These are phyloP conservation scores for Uncinocarpus reesii DNA, from an alignment of 2,329 filamentous ascomycete genomes.

Conservation along the genomic window DNA sequence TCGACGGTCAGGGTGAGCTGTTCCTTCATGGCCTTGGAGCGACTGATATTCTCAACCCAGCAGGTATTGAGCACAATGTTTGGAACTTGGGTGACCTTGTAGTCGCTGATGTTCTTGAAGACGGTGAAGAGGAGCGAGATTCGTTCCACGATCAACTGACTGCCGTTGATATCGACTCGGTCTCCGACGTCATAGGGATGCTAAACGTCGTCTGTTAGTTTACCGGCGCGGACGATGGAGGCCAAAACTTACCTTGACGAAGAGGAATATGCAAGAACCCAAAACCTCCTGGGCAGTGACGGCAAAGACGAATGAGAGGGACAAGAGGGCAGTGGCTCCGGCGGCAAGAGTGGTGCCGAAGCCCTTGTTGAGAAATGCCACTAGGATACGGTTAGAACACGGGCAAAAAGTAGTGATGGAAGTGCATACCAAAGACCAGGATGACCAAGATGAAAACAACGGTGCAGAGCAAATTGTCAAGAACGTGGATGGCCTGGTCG, in stretches of 20 bases:
- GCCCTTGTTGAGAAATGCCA: constrained; percentile 78
- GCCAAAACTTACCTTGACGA: constrained; percentile 55
- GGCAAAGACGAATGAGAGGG: constrained; percentile 92
- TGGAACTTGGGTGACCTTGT: constrained; percentile 71
- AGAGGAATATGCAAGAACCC: constrained; percentile 97
- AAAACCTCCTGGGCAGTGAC: constrained; percentile 87
- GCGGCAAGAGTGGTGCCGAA: constrained; percentile 80
- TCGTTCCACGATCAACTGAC: constrained; percentile 73
- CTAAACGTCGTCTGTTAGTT: constrained; percentile 17
- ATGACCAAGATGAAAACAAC: constrained; percentile 71
- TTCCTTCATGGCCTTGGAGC: constrained; percentile 86
- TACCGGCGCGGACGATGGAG: not conserved
- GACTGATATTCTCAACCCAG: constrained; percentile 92
- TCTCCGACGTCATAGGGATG: constrained; percentile 96
- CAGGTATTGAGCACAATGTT: constrained; percentile 85
- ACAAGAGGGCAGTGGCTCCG: constrained; percentile 82
- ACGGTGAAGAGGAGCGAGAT: constrained; percentile 91
- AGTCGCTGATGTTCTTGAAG: constrained; percentile 71
- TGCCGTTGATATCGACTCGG: constrained; percentile 64
- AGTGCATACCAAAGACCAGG: constrained; percentile 62
- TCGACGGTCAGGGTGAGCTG: constrained; percentile 67
- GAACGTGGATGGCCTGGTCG: constrained; percentile 80
- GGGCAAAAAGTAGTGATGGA: not conserved
- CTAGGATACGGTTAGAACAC: constrained; percentile 31
- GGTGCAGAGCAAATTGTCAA: constrained; percentile 75